Evolutionary conservation across 805 yeast genomes (phyloP).

Genomic region (Ogataea trehalophila): DNA sequence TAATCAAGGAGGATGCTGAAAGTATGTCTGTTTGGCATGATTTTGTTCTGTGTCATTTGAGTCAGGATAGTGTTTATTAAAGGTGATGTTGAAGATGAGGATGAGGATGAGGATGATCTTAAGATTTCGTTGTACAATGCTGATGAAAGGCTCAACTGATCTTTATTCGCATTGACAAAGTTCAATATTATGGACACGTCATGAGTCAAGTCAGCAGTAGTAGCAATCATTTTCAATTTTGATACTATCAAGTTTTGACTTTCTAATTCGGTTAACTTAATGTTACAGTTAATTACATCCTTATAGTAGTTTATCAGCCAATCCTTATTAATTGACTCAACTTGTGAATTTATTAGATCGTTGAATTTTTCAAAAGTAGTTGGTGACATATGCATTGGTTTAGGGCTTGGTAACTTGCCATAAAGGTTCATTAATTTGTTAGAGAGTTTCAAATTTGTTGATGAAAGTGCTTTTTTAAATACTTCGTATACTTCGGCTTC

Average conservation of each 20-base stretch:
- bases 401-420: background rate
- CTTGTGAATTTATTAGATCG: background rate
- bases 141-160: constrained; percentile 10
- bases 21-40: too few relatives aligned
- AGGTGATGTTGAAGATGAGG: too few relatives aligned
- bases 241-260: constrained; percentile 8
- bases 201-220: background rate
- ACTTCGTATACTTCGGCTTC: background rate
- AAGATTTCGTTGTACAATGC: constrained; percentile 2
- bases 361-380: background rate
- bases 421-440: constrained; percentile 1
- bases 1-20: too few relatives aligned
- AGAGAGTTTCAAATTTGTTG: too few relatives aligned
- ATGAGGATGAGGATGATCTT: too few relatives aligned
- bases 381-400: background rate
- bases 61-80: too few relatives aligned
- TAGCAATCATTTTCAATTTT: background rate
- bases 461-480: too few relatives aligned
- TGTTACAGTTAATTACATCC: background rate
- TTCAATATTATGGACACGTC: background rate
- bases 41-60: too few relatives aligned
- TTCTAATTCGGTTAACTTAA: constrained; percentile 11
- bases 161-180: background rate
- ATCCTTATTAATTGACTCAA: too few relatives aligned
- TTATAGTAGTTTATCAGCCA: constrained; percentile 9